Evolutionary conservation across 2,329 filamentous ascomycete genomes (phyloP), one percentile per base, ranked within the genome.

Genomic region (Bipolaris gigantea): DNA sequence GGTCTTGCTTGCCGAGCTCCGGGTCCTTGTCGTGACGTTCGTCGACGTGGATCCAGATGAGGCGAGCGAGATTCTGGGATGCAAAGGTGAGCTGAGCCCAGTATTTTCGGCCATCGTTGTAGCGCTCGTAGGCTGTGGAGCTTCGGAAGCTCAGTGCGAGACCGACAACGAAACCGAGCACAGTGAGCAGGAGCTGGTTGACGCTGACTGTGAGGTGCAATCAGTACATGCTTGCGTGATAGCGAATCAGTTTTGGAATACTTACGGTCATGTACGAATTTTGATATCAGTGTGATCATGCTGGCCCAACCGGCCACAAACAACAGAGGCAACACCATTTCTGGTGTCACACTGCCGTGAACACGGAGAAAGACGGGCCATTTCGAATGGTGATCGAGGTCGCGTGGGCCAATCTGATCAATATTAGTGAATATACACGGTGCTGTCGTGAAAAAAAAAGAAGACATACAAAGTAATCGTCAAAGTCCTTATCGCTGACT

Each of bases 161-260:
- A 82, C 86, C 86, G 70, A 92, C 88, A 55, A 92, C 87, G 77
- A 92, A 92, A 86, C 89, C 89, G 44, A 88, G 83, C 51, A 92
- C 85, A 1, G 89, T 92, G 48, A 92, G 80, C 15, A 92, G 79
- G 25, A 90, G 81, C 11, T 81, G 84, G 63, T 83, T 81, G 56
- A 91, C 84, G 32, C 80, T 81, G 23, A 87, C 70, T 53, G 58
- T 77, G 66, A 4, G 8, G 2, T 49, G 5, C 44, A 9, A 13
- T 44, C 8, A 49, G 50, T 39, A 33, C 2, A 32, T 11, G 6
- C 10, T 6, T 33, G 2, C 4, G 33, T 25, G 7, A 5, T 16
- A 6, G 4, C n/a, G 30, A 4, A 10, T 30, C 1, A 11, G 10
- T 6, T 4, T 13, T 4, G 19, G 11, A 43, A 27, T 13, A 13